These are phyloP conservation scores for Boletus patriciae DNA, from an alignment of 768 basidiomycete species.

Conservation along the genomic window DNA sequence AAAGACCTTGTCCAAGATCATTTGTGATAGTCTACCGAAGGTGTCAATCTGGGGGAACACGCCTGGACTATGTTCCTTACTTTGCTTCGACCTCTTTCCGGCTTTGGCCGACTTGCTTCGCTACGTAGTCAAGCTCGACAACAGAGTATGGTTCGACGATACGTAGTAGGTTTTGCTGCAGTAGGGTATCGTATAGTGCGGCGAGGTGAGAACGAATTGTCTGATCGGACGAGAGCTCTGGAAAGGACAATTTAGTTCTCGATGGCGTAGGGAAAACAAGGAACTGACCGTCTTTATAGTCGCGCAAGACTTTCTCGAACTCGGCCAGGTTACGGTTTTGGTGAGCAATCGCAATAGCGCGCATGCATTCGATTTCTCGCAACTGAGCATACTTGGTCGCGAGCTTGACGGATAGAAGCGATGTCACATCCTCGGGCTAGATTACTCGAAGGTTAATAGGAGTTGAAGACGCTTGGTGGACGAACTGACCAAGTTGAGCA, in stretches of 20 bases:
- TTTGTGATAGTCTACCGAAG: slow-evolving; percentile 77
- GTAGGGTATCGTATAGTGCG: slow-evolving; percentile 90
- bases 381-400: slow-evolving; percentile 85
- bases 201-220: slow-evolving; percentile 95
- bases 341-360: slow-evolving; percentile 91
- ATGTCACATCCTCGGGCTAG: slow-evolving; percentile 91
- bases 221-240: slow-evolving; percentile 93
- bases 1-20: slow-evolving; percentile 96
- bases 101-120: slow-evolving; percentile 82
- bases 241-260: background rate
- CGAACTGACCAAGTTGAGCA: slow-evolving; percentile 83
- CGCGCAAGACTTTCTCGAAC: slow-evolving; percentile 84
- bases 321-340: slow-evolving; percentile 85
- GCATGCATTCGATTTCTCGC: slow-evolving; percentile 93
- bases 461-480: background rate
- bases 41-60: slow-evolving; percentile 1
- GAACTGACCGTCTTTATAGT: slow-evolving; percentile 74
- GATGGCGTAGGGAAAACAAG: background rate
- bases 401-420: slow-evolving; percentile 82
- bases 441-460: background rate
- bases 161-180: slow-evolving; percentile 92
- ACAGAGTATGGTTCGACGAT: slow-evolving; percentile 96
- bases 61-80: slow-evolving; percentile 43
- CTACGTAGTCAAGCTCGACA: slow-evolving; percentile 89
- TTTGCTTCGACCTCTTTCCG: slow-evolving; percentile 88